Conservation (phyloP, 2,329 filamentous ascomycete species). For the Nigrospora oryzae region DNA sequence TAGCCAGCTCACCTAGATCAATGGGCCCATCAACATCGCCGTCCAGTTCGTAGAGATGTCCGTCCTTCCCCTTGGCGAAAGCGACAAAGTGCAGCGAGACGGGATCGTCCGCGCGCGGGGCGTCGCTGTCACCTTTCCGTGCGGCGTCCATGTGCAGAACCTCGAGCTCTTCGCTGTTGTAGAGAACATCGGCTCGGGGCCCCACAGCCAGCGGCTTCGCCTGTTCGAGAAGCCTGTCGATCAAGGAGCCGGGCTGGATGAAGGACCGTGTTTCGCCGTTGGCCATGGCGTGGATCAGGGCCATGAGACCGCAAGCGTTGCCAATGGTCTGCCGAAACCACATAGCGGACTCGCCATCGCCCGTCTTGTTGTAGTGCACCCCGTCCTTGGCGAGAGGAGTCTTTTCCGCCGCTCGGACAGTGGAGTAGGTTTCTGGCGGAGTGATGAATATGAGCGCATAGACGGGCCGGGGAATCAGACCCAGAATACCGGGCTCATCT, state of each 20-base stretch:
- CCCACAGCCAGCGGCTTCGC: not conserved
- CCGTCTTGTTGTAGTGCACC: slow-evolving; percentile 17
- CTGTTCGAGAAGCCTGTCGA: not conserved
- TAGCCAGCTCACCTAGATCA: slow-evolving; percentile 20
- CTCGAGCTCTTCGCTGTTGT: slow-evolving; percentile 57
- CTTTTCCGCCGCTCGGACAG: slow-evolving; percentile 35
- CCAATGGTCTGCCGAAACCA: slow-evolving; percentile 69
- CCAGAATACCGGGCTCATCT: slow-evolving; percentile 57
- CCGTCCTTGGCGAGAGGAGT: slow-evolving; percentile 3
- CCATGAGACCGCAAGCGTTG: slow-evolving; percentile 65
- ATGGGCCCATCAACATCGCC: slow-evolving; percentile 59
- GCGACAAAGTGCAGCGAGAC: slow-evolving; percentile 67
- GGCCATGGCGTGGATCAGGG: slow-evolving; percentile 52
- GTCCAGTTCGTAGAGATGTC: slow-evolving; percentile 58
- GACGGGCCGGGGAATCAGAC: slow-evolving; percentile 57
- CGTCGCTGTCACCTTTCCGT: slow-evolving; percentile 49
- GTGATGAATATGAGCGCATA: slow-evolving; percentile 63
- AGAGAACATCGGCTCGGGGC: slow-evolving; percentile 49
- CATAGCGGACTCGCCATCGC: slow-evolving; percentile 51
- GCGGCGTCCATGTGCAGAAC: slow-evolving; percentile 56
- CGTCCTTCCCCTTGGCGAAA: slow-evolving; percentile 53
- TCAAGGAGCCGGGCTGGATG: slow-evolving; percentile 20
- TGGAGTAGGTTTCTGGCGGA: slow-evolving; percentile 53
- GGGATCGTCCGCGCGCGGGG: slow-evolving; percentile 46
- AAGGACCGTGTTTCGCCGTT: slow-evolving; percentile 47